A percentile compares a stretch with the other conserved stretches of the same genome.
phyloP scores from a whole-genome alignment of 305 asterid species.

The Withania somnifera region DNA sequence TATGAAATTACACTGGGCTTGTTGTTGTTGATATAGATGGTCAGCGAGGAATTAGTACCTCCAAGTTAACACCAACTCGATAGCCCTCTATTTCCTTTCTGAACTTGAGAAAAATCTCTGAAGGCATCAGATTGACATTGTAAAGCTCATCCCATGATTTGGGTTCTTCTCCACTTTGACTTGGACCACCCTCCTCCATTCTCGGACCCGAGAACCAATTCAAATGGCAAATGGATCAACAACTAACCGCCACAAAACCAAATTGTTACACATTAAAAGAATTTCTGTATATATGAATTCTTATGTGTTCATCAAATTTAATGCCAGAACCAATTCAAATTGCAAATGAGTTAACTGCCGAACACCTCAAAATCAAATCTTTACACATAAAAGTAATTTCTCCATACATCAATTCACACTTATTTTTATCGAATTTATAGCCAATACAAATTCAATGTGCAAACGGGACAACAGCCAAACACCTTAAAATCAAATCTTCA shows the following conservation, averaged over 20 bases:
- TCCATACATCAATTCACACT: not conserved
- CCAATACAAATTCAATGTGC: not conserved
- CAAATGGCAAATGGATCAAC: not conserved
- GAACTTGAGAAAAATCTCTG: slow-evolving; percentile 72
- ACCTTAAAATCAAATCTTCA: not conserved
- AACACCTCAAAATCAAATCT: not conserved
- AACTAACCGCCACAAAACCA: not conserved
- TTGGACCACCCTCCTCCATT: slow-evolving; percentile 56
- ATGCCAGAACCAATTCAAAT: not conserved
- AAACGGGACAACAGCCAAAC: not conserved
- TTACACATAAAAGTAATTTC: not conserved
- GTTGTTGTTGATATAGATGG: not conserved
- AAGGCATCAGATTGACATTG: slow-evolving; percentile 84
- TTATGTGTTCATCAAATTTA: not conserved
- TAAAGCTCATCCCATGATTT: slow-evolving; percentile 75
- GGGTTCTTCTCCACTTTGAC: slow-evolving; percentile 57
- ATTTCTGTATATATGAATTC: not conserved
- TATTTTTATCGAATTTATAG: not conserved
- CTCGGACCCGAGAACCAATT: not conserved
- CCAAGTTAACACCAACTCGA: slow-evolving; percentile 79
- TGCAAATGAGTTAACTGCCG: not conserved
- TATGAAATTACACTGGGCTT: too few relatives aligned
- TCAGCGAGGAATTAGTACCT: slow-evolving; percentile 31
- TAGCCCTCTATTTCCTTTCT: slow-evolving; percentile 62
- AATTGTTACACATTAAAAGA: not conserved